Conservation (phyloP, 1,139 yeast genomes). For the Saccharomyces pastorianus region DNA sequence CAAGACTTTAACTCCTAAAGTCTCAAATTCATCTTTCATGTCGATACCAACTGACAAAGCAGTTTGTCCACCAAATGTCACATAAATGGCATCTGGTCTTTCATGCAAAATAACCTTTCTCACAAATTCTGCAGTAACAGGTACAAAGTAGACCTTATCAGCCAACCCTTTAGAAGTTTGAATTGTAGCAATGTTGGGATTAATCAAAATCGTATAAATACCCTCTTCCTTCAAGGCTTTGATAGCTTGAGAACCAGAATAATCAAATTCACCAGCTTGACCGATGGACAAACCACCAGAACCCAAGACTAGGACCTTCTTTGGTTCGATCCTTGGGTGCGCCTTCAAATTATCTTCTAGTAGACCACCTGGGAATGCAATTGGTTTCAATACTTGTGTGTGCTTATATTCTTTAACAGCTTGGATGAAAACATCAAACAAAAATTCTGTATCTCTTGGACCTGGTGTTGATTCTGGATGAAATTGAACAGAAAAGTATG, state of each 20-base stretch:
- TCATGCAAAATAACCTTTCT: constrained; percentile 91
- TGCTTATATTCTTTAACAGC: constrained; percentile 61
- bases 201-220: constrained; percentile 86
- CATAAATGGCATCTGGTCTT: constrained; percentile 93
- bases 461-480: constrained; percentile 99
- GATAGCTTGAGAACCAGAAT: constrained; percentile 92
- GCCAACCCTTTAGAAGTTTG: constrained; percentile 97
- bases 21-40: constrained; percentile 89
- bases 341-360: constrained; percentile 64
- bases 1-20: constrained; percentile 84
- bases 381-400: constrained; percentile 55
- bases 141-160: constrained; percentile 93
- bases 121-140: constrained; percentile 93
- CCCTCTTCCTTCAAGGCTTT: constrained; percentile 97
- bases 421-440: constrained; percentile 86
- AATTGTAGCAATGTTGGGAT: constrained; percentile 96
- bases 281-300: constrained; percentile 98
- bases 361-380: constrained; percentile 85
- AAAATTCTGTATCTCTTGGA: constrained; percentile 96
- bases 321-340: constrained; percentile 71
- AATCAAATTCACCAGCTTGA: constrained; percentile 99
- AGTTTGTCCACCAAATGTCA: constrained; percentile 98
- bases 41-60: constrained; percentile 93
- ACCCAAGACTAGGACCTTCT: constrained; percentile 92
- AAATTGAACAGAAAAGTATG: constrained; percentile 95